phyloP scores from a whole-genome alignment of 2,329 filamentous ascomycete species.

The Peltaster fructicola region DNA sequence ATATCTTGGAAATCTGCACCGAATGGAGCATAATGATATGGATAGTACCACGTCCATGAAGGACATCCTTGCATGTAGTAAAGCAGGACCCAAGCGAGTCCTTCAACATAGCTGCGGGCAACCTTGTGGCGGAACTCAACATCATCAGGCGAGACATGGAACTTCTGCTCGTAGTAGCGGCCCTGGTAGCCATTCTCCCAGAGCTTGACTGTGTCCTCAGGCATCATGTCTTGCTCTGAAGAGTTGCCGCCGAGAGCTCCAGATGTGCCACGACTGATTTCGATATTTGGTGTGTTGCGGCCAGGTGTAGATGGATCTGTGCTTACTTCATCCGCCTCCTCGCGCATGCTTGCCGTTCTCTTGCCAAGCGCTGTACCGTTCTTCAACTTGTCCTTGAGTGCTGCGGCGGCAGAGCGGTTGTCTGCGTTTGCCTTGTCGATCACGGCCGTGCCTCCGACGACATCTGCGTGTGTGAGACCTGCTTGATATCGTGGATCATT shows the following conservation, averaged over 20 bases:
- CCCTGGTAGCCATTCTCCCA: conserved; percentile 96
- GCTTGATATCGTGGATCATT: conserved; percentile 30
- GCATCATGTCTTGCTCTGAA: conserved; percentile 39
- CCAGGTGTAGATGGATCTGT: conserved; percentile 33
- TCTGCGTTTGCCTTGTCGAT: conserved; percentile 55
- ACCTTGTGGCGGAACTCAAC: conserved; percentile 77
- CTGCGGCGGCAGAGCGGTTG: conserved; percentile 88
- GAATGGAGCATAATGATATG: conserved; percentile 95
- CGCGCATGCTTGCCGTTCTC: conserved; percentile 56
- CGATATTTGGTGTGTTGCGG: conserved; percentile 34
- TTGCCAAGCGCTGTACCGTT: conserved; percentile 41
- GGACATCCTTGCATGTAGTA: conserved; percentile 98
- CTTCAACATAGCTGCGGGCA: conserved; percentile 80
- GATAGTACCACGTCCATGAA: conserved; percentile 98
- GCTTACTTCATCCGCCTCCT: conserved; percentile 29
- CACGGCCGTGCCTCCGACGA: conserved; percentile 33
- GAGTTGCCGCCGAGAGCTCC: conserved; percentile 24
- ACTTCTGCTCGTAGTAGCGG: conserved; percentile 95
- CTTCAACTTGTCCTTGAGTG: conserved; percentile 65
- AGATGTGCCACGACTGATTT: conserved; percentile 13
- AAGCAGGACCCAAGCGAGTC: conserved; percentile 81
- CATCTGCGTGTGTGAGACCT: conserved; percentile 64
- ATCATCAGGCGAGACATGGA: conserved; percentile 65
- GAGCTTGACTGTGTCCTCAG: conserved; percentile 65
- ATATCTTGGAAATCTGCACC: conserved; percentile 85